Conservation (phyloP, 2,329 filamentous ascomycete species). For the Fonsecaea pedrosoi region DNA sequence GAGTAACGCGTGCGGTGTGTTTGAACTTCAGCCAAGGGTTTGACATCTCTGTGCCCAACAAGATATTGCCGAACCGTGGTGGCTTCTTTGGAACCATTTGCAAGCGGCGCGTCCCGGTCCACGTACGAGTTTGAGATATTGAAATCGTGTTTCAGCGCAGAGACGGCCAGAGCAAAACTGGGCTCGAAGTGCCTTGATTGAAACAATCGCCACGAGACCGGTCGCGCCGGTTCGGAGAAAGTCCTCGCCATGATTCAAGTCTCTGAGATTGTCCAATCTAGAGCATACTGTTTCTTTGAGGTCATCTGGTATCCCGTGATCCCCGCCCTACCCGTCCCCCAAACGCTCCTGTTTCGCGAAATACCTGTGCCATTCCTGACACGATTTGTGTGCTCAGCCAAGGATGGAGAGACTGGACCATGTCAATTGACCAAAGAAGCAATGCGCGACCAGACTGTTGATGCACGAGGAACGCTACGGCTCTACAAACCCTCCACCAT, state of each 20-base stretch:
- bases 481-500: no score
- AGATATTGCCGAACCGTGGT: conserved; percentile 47
- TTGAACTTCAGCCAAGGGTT: conserved; percentile 55
- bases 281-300: no score
- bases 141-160: conserved; percentile 97
- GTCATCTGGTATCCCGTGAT: no score
- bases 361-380: neutral
- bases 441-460: neutral
- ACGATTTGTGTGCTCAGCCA: neutral
- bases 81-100: conserved; percentile 24
- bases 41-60: conserved; percentile 51
- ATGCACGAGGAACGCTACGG: neutral
- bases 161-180: conserved; percentile 61
- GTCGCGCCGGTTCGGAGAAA: no score
- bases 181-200: no score
- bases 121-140: conserved; percentile 99
- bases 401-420: neutral
- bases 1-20: conserved; percentile 57
- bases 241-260: no score
- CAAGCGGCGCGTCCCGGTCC: conserved; percentile 28
- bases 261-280: no score
- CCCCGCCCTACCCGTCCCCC: no score
- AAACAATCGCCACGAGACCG: no score
- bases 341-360: no score
- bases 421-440: neutral